phyloP scores from a whole-genome alignment of 1,284 basidiomycete species.

The Microbotryum silenes-acaulis region DNA sequence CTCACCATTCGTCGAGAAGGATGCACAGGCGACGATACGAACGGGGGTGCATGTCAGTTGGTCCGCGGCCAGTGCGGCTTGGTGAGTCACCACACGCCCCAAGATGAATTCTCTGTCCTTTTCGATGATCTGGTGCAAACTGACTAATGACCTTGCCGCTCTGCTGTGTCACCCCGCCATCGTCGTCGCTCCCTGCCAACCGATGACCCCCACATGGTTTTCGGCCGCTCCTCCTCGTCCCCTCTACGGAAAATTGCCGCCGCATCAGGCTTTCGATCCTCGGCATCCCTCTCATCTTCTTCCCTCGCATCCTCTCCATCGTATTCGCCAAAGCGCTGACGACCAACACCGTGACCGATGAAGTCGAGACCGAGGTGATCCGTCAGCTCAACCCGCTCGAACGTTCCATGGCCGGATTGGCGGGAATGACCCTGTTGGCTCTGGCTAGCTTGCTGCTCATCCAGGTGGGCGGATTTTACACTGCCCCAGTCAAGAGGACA shows the following conservation, averaged over 20 bases:
- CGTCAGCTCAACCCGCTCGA: slow-evolving; percentile 23
- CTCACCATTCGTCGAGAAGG: slow-evolving; percentile 2
- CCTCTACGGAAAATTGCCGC: no score
- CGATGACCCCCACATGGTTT: no score
- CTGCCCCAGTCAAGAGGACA: not conserved
- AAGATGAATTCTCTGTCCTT: no score
- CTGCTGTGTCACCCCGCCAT: no score
- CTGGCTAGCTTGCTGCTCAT: slow-evolving; percentile 16
- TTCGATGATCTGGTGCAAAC: no score
- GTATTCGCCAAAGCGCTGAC: slow-evolving; percentile 21
- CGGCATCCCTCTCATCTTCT: slow-evolving; percentile 14
- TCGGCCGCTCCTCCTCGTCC: no score
- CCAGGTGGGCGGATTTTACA: slow-evolving; percentile 9
- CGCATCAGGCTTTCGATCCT: slow-evolving; percentile 10
- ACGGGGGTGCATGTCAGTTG: slow-evolving; percentile 5
- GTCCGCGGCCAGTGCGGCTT: slow-evolving; percentile 8
- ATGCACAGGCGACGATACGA: slow-evolving; percentile 4
- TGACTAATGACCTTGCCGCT: no score
- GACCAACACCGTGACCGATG: slow-evolving; percentile 3
- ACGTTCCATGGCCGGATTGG: slow-evolving; percentile 11
- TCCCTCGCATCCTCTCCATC: slow-evolving; percentile 23
- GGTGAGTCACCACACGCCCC: not conserved
- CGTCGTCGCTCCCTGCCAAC: no score
- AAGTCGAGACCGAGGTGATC: slow-evolving; percentile 9
- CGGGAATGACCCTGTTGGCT: slow-evolving; percentile 9